Evolutionary conservation across 108 stramenopile species (phyloP), one percentile per base, ranked within the genome.

Genomic region (Discostella stelligeroides): DNA sequence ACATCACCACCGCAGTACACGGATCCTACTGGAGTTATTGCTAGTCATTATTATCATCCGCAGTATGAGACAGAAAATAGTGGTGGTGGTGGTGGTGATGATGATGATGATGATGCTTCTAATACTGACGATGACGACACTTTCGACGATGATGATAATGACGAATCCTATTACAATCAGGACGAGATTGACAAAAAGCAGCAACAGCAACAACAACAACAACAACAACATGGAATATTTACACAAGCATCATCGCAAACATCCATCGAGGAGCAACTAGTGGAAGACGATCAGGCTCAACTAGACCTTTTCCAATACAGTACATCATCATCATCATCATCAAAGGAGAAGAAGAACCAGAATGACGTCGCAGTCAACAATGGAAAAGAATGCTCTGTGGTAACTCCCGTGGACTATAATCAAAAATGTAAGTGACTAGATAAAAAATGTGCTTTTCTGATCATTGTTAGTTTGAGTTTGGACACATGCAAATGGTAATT

Each of bases 381-480:
- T 4, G 34, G 56, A 1, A 4, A 37, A 38, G 37, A 57, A 28
- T 57, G 56, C 34, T 57, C 56, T 0, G 29, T 57, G 56, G 34
- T 57, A 1, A 14, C 2, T 17, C 56, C 56, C 37, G 34, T 57
- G 2, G 30, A 57, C 37, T 57, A 57, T 37, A 57, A 57, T 17
- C 1, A 2, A 4, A 54, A 54, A 54, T 54, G 53, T 54, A 23
- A 27, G 53, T 54, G 53, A 7, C 23, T 2, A 5, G 48, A 18
- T 15, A 5, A 15, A 15, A 15, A 49, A n/a, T 49, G 48, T 5
- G 48, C 4, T 8, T 49, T 18, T 49, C 4, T 51, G 17, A 20
- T 51, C n/a, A n/a, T 51, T 51, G 50, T 23, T 3, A 47, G 4
- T 3, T 15, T 0, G 48, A 21, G 48, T 15, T 5, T 46, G 14